Percentiles rank a stretch among this genome's conserved stretches.
These are phyloP conservation scores for Globisporangium camurandrum DNA, from an alignment of 352 stramenopile species.

Conservation along the genomic window DNA sequence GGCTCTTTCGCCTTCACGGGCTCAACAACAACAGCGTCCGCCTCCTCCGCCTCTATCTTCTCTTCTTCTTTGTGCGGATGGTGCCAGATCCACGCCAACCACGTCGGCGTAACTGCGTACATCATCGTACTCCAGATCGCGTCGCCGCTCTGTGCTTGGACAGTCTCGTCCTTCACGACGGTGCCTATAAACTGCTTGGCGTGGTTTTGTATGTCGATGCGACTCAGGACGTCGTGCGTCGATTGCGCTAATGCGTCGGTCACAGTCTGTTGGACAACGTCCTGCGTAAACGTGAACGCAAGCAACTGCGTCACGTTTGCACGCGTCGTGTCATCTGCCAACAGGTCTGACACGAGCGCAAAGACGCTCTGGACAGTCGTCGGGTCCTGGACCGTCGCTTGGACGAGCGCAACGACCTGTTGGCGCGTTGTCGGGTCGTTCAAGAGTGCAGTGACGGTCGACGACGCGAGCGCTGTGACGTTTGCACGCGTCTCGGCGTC, in stretches of 20 bases:
- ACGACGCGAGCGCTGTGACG: constrained; percentile 40
- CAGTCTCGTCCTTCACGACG: constrained; percentile 76
- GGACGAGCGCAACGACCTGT: constrained; percentile 49
- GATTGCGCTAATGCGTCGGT: constrained; percentile 44
- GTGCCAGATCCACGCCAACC: constrained; percentile 75
- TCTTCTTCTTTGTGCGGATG: constrained; percentile 12
- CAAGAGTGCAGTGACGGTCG: constrained; percentile 32
- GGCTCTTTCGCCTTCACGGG: no score
- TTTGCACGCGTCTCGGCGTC: constrained; percentile 48
- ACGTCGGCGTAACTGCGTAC: constrained; percentile 68
- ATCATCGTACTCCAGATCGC: constrained; percentile 76
- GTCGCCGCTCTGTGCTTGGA: constrained; percentile 70
- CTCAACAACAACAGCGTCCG: constrained; percentile 2
- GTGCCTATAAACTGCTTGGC: constrained; percentile 76
- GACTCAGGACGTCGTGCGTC: constrained; percentile 71
- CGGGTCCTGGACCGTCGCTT: constrained; percentile 37
- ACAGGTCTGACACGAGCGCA: constrained; percentile 50
- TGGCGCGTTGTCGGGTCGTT: constrained; percentile 49
- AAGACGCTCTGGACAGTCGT: constrained; percentile 39
- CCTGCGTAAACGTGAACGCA: constrained; percentile 57
- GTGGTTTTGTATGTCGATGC: constrained; percentile 67
- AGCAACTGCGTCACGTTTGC: constrained; percentile 53
- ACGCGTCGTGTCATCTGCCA: constrained; percentile 47
- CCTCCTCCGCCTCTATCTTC: constrained; percentile 8
- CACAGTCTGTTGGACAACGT: constrained; percentile 61